Base-by-base conservation (phyloP, 257 asterid genomes). In the Pogostemon cablin region DNA sequence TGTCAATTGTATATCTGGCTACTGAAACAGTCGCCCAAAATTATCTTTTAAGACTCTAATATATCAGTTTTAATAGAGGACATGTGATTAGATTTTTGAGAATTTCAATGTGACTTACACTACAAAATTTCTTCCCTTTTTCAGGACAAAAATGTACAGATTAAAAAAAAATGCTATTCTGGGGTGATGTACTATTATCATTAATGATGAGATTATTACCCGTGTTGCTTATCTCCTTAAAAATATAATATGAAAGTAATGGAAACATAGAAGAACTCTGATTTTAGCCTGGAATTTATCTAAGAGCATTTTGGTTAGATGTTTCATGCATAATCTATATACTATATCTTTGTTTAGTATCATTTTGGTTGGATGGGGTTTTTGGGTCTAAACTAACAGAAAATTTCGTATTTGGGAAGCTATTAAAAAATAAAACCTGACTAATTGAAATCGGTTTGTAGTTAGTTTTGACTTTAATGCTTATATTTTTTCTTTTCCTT, bases 211-310 rank as follows among this genome's bases (percentile, higher is more conserved):
- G 55, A 12, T 11, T 40, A 20, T 35, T 49, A 6, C 32, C 58
- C 37, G 46, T 48, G 34, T 35, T 58, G 12, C 10, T 4, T 20
- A 10, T 10, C 5, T 20, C 37, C 37, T 17, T 53, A 35, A 53
- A 4, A 17, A 17, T 53, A 53, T 53, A 53, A 53, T 25, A 25
- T 25, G 32, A 25, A 25, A 25, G 32, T 25, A 25, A 25, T 25
- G 32, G 32, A 25, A 25, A 25, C 32, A 25, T 25, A 25, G 32
- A 25, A 1, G 32, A 25, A 25, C 32, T 25, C 32, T 25, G 32
- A 73, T 59, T 80, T 84, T 64, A 80, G 86, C 61, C 61, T 81
- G 34, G 84, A 82, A 77, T 74, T 81, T 84, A 38, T 76, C 86
- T 3, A 81, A 81, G 65, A 9, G 46, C 82, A 86, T 62, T 86